Evolutionary conservation across 768 basidiomycete species (phyloP), one percentile per base, ranked within the genome.

Genomic region (Paxillus rubicundulus): DNA sequence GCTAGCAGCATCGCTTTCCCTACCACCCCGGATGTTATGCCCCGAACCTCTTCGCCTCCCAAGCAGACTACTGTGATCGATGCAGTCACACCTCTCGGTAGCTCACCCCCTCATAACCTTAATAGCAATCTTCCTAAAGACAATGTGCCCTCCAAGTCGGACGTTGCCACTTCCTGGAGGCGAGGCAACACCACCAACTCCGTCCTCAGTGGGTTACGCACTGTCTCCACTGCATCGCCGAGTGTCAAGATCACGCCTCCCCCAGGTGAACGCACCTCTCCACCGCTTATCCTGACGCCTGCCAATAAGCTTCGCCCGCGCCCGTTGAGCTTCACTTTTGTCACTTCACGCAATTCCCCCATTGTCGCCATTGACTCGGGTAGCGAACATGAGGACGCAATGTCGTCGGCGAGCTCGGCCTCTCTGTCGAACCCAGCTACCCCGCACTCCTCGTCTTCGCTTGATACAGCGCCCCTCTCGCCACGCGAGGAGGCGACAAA

Each of bases 401-500:
- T 77, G 48, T 86, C 84, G 16, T 80, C 84, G 47, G 74, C 76
- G 18, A 82, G 81, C 20, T 87, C 85, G 16, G 70, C 72, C 43
- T 82, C 82, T 32, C 73, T 75, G 55, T 84, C 85, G n/a, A 85
- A 89, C 52, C 89, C 90, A 3, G 82, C 84, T 39, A 90, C 89
- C 1, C 87, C 90, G 10, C 81, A 81, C 58, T 86, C 87, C 16
- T 78, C 84, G 39, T 80, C 84, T 42, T 87, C 86, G 34, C 63
- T 62, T 46, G 75, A 75, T 18, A 61, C 63, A 2, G 71, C 70
- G 56, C 81, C 85, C 50, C 82, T 92, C 61, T 89, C 88, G 72
- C 86, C 87, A 67, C 86, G 90, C 74, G 90, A 92, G 72, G 89
- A 91, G 72, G 90, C 84, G 10, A 70, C 85, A 37, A 92, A 90